These are phyloP conservation scores for Sarocladium brachiariae DNA, from an alignment of 2,329 filamentous ascomycete species.

Conservation along the genomic window DNA sequence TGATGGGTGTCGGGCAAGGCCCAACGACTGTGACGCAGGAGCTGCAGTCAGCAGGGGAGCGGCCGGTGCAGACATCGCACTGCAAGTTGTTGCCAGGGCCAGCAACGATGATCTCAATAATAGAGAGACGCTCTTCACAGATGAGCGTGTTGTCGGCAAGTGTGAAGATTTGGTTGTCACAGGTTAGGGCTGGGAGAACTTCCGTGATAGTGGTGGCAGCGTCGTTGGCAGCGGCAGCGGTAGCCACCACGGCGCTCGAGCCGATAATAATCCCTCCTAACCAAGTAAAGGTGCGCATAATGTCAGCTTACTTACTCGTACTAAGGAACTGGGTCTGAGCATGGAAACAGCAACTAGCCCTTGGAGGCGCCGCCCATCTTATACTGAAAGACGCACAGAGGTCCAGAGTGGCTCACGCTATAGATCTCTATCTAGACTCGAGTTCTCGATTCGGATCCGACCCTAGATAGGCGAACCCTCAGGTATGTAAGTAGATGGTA, in stretches of 20 bases:
- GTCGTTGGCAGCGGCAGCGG: too few species aligned
- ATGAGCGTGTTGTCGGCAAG: not conserved
- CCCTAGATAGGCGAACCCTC: too few species aligned
- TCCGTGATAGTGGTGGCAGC: not conserved
- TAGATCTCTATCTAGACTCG: too few species aligned
- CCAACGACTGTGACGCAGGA: not conserved
- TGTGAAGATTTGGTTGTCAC: not conserved
- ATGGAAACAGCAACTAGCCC: too few species aligned
- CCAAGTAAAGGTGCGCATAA: not conserved
- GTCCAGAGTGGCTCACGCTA: too few species aligned
- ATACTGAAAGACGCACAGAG: too few species aligned
- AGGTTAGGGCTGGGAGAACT: not conserved
- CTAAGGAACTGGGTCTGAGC: too few species aligned
- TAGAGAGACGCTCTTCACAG: not conserved
- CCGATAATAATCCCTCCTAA: not conserved
- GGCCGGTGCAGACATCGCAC: not conserved
- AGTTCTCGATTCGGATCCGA: too few species aligned
- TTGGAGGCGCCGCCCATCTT: too few species aligned
- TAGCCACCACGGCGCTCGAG: not conserved
- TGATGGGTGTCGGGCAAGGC: not conserved
- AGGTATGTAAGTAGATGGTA: too few species aligned
- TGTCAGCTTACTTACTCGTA: too few species aligned
- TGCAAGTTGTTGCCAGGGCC: not conserved
- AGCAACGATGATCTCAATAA: not conserved
- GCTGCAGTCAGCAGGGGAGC: not conserved